Percentiles rank a stretch among this genome's conserved stretches.
Conservation (phyloP, 1,284 basidiomycete species). For the Apiotrichum mycotoxinovorans region DNA sequence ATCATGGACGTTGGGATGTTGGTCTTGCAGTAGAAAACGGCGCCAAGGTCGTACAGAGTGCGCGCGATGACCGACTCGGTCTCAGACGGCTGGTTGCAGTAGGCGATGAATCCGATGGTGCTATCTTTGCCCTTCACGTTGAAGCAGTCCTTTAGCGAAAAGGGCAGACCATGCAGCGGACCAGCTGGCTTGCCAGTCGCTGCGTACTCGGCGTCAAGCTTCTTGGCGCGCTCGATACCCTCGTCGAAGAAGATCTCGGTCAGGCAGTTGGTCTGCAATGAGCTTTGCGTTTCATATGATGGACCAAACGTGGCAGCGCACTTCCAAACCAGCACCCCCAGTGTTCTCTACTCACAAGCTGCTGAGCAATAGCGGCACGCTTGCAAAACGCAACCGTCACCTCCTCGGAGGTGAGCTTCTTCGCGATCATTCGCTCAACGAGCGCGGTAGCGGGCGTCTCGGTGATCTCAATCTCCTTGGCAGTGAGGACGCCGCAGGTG, state of each 20-base stretch:
- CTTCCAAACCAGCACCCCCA: too few relatives aligned
- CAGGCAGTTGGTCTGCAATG: conserved; percentile 49
- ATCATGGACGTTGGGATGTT: conserved; percentile 42
- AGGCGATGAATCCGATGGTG: conserved; percentile 38
- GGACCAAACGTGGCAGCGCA: too few relatives aligned
- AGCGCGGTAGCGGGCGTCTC: conserved; percentile 45
- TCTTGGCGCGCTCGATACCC: conserved; percentile 47
- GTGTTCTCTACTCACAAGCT: conserved; percentile 58
- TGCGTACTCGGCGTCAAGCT: conserved; percentile 49
- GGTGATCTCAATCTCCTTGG: conserved; percentile 65
- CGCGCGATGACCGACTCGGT: conserved; percentile 31
- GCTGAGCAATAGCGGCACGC: conserved; percentile 73
- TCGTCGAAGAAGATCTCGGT: conserved; percentile 52
- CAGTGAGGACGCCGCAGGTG: conserved; percentile 60
- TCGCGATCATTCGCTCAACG: conserved; percentile 26
- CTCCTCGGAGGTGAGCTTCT: conserved; percentile 28
- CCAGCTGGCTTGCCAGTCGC: conserved; percentile 48
- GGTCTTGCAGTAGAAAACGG: conserved; percentile 43
- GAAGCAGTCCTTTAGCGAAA: conserved; percentile 50
- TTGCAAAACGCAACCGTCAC: conserved; percentile 62
- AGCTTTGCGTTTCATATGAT: background rate
- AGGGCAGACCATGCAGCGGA: conserved; percentile 55
- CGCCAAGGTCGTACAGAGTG: conserved; percentile 33
- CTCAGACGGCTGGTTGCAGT: conserved; percentile 31
- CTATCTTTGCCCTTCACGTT: conserved; percentile 47